Conservation (phyloP, 331 rosid genomes). For the Pyrus hybrid region DNA sequence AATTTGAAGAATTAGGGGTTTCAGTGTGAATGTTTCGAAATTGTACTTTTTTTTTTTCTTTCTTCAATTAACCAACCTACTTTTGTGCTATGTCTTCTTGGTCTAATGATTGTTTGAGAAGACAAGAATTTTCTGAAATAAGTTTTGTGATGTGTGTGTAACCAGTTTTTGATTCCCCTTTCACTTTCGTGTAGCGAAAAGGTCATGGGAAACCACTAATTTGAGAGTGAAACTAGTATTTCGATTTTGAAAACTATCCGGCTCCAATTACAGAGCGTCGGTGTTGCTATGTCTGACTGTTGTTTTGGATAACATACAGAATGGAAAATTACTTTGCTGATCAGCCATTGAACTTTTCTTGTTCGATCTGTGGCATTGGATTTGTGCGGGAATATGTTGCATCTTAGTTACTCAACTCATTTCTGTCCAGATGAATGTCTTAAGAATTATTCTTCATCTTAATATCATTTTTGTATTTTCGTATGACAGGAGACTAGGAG, state of each 20-base stretch:
- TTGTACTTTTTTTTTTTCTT: not conserved
- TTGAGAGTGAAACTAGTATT: not conserved
- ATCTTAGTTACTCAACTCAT: not conserved
- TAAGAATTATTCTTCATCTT: not conserved
- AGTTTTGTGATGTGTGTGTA: not conserved
- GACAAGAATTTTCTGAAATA: not conserved
- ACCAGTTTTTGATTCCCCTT: not conserved
- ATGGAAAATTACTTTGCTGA: not conserved
- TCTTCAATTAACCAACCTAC: not conserved
- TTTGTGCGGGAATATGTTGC: not conserved
- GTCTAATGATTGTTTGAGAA: not conserved
- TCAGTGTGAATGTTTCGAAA: not conserved
- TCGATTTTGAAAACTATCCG: not conserved
- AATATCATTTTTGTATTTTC: not conserved
- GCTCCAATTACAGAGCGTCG: not conserved
- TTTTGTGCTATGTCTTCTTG: not conserved
- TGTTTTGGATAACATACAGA: not conserved
- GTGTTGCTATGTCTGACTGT: not conserved
- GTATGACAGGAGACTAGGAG: conserved; percentile 31
- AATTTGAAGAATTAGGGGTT: not conserved
- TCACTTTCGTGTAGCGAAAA: not conserved
- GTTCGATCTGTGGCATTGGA: not conserved
- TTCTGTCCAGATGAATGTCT: not conserved
- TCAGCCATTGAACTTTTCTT: not conserved
- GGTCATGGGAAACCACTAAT: not conserved